Percentiles rank a stretch among this genome's conserved stretches.
These are phyloP conservation scores for Cystobasidiaceae sp. DNA, from an alignment of 1,284 basidiomycete genomes.

Conservation along the genomic window DNA sequence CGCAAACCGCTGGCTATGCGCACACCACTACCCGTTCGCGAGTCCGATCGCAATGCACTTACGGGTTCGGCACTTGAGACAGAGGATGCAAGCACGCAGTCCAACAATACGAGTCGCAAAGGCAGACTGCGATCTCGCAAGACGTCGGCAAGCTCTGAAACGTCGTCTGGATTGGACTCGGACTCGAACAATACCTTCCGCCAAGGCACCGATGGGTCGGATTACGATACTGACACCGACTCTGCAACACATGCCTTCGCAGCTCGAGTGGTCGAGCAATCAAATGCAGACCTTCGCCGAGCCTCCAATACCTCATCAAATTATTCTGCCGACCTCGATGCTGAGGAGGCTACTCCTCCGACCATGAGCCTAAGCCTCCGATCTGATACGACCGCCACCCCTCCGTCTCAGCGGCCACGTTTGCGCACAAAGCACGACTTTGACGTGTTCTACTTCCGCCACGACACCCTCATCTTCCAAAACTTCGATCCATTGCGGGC, in stretches of 20 bases:
- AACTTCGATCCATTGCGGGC: constrained; percentile 66
- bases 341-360: constrained; percentile 1
- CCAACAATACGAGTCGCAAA: neutral
- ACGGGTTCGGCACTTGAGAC: neutral
- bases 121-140: neutral
- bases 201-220: constrained; percentile 27
- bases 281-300: no score
- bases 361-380: no score
- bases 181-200: constrained; percentile 23
- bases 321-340: constrained; percentile 12
- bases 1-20: constrained; percentile 79
- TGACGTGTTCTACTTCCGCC: constrained; percentile 80
- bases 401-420: constrained; percentile 35
- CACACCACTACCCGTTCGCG: constrained; percentile 17
- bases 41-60: neutral
- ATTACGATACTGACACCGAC: constrained; percentile 15
- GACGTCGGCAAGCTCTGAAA: neutral
- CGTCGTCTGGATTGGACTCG: constrained; percentile 10
- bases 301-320: constrained; percentile 6
- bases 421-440: constrained; percentile 75
- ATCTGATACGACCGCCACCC: neutral
- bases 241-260: constrained; percentile 5
- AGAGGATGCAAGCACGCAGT: neutral
- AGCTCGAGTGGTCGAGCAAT: no score
- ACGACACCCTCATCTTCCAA: constrained; percentile 73